A percentile compares a stretch with the other conserved stretches of the same genome.
These are phyloP conservation scores for Huntiella decipiens DNA, from an alignment of 2,329 filamentous ascomycete genomes.

Conservation along the genomic window DNA sequence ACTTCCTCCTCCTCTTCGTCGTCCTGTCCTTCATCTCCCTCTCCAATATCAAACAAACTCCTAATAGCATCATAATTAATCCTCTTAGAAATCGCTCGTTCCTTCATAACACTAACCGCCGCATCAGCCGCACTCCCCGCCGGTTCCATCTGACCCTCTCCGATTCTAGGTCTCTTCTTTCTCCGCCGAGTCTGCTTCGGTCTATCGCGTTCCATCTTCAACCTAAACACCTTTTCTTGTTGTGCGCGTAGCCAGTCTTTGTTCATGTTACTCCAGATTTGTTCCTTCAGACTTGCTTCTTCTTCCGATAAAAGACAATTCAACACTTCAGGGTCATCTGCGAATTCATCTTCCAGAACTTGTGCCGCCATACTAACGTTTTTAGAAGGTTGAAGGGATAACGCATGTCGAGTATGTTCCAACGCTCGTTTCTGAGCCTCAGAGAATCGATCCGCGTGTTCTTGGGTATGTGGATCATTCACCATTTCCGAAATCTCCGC, in stretches of 20 bases:
- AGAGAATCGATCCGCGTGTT: conserved; percentile 38
- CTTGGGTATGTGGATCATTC: conserved; percentile 37
- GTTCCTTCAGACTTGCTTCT: conserved; percentile 69
- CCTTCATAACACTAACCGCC: conserved; percentile 47
- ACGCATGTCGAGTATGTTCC: conserved; percentile 32
- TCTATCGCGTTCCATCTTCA: conserved; percentile 40
- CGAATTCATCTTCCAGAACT: conserved; percentile 67
- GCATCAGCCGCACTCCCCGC: conserved; percentile 52
- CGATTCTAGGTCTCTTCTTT: conserved; percentile 36
- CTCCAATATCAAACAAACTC: conserved; percentile 31
- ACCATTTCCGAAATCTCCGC: conserved; percentile 53
- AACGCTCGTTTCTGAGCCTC: conserved; percentile 35
- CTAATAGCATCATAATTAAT: conserved; percentile 53
- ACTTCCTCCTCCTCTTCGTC: conserved; percentile 20
- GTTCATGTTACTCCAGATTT: conserved; percentile 87
- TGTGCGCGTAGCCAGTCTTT: conserved; percentile 80
- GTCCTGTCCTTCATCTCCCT: conserved; percentile 18
- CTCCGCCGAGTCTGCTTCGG: conserved; percentile 39
- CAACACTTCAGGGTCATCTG: conserved; percentile 69
- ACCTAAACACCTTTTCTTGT: conserved; percentile 63
- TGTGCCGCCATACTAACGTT: conserved; percentile 40
- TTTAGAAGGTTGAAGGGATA: conserved; percentile 27
- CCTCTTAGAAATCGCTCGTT: conserved; percentile 50
- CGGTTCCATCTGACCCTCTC: conserved; percentile 44
- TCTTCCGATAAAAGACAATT: conserved; percentile 56